Percentiles rank a stretch among this genome's conserved stretches.
These are phyloP conservation scores for Chaetomiaceae sp. DNA, from an alignment of 2,329 filamentous ascomycete species.

Conservation along the genomic window DNA sequence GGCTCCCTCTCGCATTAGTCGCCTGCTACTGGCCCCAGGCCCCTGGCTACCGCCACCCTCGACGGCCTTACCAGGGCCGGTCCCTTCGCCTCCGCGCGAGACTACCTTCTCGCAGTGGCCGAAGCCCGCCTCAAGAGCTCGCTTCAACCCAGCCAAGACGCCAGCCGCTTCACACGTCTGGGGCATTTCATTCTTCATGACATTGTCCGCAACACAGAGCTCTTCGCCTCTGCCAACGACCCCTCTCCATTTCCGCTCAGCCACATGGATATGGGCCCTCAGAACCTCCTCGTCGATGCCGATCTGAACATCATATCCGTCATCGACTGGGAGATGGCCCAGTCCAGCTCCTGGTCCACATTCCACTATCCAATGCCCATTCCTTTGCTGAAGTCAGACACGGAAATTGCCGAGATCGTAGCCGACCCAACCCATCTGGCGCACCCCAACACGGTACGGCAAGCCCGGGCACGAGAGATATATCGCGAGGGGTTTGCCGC, in stretches of 20 bases:
- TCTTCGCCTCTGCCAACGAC: too few species aligned
- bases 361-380: conserved; percentile 30
- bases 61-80: too few species aligned
- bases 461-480: neutral
- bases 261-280: conserved; percentile 31
- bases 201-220: too few species aligned
- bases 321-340: conserved; percentile 32
- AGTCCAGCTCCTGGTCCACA: conserved; percentile 27
- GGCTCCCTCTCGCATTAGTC: conserved; percentile 22
- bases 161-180: too few species aligned
- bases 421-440: neutral
- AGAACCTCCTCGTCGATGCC: conserved; percentile 30
- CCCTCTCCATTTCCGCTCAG: conserved; percentile 28
- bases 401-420: neutral
- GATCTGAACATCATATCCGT: conserved; percentile 28
- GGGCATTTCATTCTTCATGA: too few species aligned
- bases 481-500: neutral
- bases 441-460: neutral
- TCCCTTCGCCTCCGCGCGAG: too few species aligned
- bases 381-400: conserved; percentile 20
- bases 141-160: too few species aligned
- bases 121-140: too few species aligned
- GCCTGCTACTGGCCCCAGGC: neutral
- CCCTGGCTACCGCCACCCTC: too few species aligned
- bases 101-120: too few species aligned